phyloP scores from a whole-genome alignment of 192 early-diverging fungal genomes.

The Mortierella antarctica region DNA sequence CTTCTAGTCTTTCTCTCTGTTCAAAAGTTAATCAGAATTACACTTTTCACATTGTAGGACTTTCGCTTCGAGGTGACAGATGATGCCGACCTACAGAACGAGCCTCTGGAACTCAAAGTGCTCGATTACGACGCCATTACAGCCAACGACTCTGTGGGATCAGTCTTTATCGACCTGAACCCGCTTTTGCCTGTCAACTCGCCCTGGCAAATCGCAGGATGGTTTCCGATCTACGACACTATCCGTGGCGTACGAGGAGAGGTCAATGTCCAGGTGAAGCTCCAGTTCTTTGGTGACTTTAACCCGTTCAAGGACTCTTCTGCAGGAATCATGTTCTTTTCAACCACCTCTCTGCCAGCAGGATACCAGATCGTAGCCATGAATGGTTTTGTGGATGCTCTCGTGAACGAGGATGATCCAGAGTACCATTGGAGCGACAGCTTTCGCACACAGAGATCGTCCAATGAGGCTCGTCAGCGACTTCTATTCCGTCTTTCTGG shows the following conservation, averaged over 20 bases:
- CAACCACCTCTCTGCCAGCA: slow-evolving; percentile 65
- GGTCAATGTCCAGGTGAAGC: slow-evolving; percentile 73
- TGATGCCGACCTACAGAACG: slow-evolving; percentile 84
- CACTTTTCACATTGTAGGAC: slow-evolving; percentile 45
- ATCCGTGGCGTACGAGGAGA: slow-evolving; percentile 80
- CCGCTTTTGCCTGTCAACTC: slow-evolving; percentile 79
- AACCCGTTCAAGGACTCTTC: slow-evolving; percentile 86
- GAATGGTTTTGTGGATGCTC: slow-evolving; percentile 78
- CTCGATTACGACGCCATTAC: slow-evolving; percentile 83
- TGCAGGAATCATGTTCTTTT: slow-evolving; percentile 74
- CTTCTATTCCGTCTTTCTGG: slow-evolving; percentile 76
- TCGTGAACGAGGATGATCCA: slow-evolving; percentile 79
- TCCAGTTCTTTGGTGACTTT: slow-evolving; percentile 85
- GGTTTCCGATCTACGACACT: slow-evolving; percentile 86
- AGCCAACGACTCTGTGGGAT: slow-evolving; percentile 78
- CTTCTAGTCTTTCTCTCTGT: not conserved
- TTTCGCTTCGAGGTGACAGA: slow-evolving; percentile 82
- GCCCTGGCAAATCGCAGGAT: slow-evolving; percentile 71
- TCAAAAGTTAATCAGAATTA: not conserved
- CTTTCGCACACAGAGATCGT: slow-evolving; percentile 81
- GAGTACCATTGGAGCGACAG: slow-evolving; percentile 88
- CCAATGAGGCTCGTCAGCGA: slow-evolving; percentile 79
- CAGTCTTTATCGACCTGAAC: slow-evolving; percentile 82
- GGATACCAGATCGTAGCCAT: slow-evolving; percentile 64
- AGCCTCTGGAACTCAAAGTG: slow-evolving; percentile 81